Base-by-base conservation (phyloP, 78 protist species). In the Cavenderia fasciculata region DNA sequence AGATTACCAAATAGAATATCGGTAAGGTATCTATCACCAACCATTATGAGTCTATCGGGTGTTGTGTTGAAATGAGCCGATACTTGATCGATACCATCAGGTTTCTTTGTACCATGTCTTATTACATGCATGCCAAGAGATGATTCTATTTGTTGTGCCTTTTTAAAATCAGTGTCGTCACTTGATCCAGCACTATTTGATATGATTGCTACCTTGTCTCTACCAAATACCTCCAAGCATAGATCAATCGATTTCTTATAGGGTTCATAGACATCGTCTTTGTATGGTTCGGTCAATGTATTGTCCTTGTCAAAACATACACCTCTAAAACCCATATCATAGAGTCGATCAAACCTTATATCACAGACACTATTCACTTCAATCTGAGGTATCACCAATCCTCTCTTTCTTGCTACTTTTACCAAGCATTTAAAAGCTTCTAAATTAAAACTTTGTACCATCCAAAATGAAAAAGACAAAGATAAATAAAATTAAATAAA, bases 101-200 rank as follows among this genome's bases (percentile, higher is more conserved):
- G 89, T 54, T 82, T 82, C 51, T 82, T 82, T 2, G 89, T 82
- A 19, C 62, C 62, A 19, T 82, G 89, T 23, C 56, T 68, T 27
- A 82, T 6, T 1, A 82, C 70, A 3, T n/a, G 19, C 0, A 82
- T 51, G 8, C 89, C 75, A 1, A 82, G 23, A 4, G 29, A n/a
- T 40, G 38, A 38, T 47, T 68, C 77, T 14, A 82, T 41, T 14
- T 49, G 36, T 21, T 12, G 23, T 31, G 89, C 89, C 41, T 68
- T 40, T 23, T 29, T 23, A 54, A 68, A 82, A 10, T 27, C 27
- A 2, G 16, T 4, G 59, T 82, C 89, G 62, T 82, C 89, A 68
- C 77, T 68, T 11, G 89, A 82, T 2, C 89, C 89, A 7, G 89
- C 89, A 54, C 76, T 65, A 68, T 82, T 82, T 11, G 89, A 82